Base-by-base conservation (phyloP, 495 filamentous ascomycete genomes). In the Eremomyces bilateralis region DNA sequence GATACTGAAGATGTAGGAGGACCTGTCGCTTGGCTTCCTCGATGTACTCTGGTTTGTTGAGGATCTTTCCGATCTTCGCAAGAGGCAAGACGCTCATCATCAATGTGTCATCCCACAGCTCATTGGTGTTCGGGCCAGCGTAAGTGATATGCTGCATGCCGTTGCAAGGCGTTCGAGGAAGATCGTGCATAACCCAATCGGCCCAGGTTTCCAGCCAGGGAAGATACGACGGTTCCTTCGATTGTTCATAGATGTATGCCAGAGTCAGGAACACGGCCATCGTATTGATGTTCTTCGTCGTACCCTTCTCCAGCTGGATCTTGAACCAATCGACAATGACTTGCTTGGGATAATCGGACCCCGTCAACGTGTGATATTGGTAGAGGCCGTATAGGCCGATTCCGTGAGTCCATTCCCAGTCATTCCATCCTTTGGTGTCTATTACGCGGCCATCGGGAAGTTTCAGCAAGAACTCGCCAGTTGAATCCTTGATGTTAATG, bases 341-440 rank as follows among this genome's bases (percentile, higher is more conserved):
- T 16, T 52, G 43, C 1, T 76, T 57, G 12, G 63, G 51, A 3
- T 48, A 48, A 0, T 46, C 36, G 30, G 69, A 62, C 15, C 62
- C 65, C 0, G 71, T 76, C 21, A 80, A 47, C 30, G 65, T 62
- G 56, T 78, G 70, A 59, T 80, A 79, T 35, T 77, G 67, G 67
- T 69, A 81, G 31, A 81, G 62, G n/a, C 76, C 73, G 47, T 79
- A 79, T 3, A 81, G 62, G 0, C 76, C 75, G 38, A 80, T 67
- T 4, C 76, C 75, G 50, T 81, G 76, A 3, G 76, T 81, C 76
- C 76, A 81, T 58, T 81, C 76, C 75, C 75, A 81, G 41, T 68
- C 71, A 27, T 65, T 52, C 76, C 75, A 81, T 27, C 71, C 74
- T 51, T 80, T 81, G 13, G 76, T 80, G 47, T 81, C 76, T 40